phyloP scores from a whole-genome alignment of 2,329 filamentous ascomycete genomes.

The Paraphoma sp. region DNA sequence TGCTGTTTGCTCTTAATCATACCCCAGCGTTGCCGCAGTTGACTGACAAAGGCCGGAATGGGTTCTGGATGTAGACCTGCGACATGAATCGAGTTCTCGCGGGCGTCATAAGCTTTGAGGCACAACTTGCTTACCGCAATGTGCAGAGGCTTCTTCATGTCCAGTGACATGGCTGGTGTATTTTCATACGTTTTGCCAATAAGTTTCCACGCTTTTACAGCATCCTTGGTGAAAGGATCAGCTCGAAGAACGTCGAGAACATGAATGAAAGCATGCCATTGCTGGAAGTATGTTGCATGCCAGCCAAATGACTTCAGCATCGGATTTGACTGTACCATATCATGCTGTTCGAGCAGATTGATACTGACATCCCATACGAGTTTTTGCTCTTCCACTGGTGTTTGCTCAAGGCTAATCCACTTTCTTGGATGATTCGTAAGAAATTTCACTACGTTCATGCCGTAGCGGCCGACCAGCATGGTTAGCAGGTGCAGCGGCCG shows the following conservation, averaged over 20 bases:
- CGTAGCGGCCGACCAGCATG: slow-evolving; percentile 68
- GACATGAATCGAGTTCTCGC: background rate
- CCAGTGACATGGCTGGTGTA: slow-evolving; percentile 19
- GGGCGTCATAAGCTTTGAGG: slow-evolving; percentile 16
- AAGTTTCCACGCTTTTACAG: slow-evolving; percentile 44
- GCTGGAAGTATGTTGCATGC: slow-evolving; percentile 54
- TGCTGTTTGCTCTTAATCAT: background rate
- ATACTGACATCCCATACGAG: slow-evolving; percentile 7
- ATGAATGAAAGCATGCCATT: slow-evolving; percentile 62
- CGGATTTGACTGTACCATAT: slow-evolving; percentile 66
- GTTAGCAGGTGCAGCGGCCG: slow-evolving; percentile 65
- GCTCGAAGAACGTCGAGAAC: slow-evolving; percentile 52
- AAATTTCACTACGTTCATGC: slow-evolving; percentile 76
- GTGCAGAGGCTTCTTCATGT: slow-evolving; percentile 20
- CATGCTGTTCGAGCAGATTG: slow-evolving; percentile 72
- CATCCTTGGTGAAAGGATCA: slow-evolving; percentile 32
- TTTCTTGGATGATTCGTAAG: slow-evolving; percentile 70
- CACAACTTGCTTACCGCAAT: slow-evolving; percentile 20
- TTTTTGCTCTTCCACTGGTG: slow-evolving; percentile 60
- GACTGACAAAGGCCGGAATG: background rate
- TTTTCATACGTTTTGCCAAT: slow-evolving; percentile 44
- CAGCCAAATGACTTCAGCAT: slow-evolving; percentile 65
- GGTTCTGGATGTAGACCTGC: background rate
- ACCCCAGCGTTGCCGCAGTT: background rate
- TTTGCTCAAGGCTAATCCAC: slow-evolving; percentile 69